A percentile compares a stretch with the other conserved stretches of the same genome.
These are phyloP conservation scores for Agrostemma githago DNA, from an alignment of 148 eudicot genomes.

Conservation along the genomic window DNA sequence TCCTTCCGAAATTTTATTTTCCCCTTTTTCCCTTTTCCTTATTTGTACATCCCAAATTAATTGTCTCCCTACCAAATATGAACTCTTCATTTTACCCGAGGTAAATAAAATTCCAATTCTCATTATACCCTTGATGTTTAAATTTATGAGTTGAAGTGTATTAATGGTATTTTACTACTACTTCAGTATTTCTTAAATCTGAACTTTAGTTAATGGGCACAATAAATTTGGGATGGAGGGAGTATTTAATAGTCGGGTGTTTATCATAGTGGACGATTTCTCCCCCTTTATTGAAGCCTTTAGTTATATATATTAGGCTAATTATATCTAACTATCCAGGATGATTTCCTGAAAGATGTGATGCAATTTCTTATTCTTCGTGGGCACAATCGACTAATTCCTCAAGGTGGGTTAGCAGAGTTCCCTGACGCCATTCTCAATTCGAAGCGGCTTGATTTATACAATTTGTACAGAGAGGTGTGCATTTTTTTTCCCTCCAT, in stretches of 20 bases:
- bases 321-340: conserved; percentile 38
- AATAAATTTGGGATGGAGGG: too few species aligned
- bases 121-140: too few species aligned
- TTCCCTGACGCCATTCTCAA: conserved; percentile 97
- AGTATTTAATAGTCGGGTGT: neutral
- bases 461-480: conserved; percentile 97
- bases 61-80: too few species aligned
- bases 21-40: too few species aligned
- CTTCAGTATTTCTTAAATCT: too few species aligned
- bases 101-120: too few species aligned
- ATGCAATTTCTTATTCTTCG: conserved; percentile 93
- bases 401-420: conserved; percentile 92
- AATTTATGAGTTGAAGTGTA: too few species aligned
- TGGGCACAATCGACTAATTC: conserved; percentile 94
- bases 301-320: conserved; percentile 8
- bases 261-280: neutral
- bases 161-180: too few species aligned
- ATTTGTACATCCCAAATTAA: too few species aligned
- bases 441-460: conserved; percentile 87
- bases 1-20: too few species aligned
- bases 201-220: too few species aligned
- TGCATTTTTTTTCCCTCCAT: conserved; percentile 10
- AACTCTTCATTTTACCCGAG: too few species aligned
- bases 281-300: neutral
- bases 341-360: conserved; percentile 86